A percentile compares a stretch with the other conserved stretches of the same genome.
Conservation (phyloP, 2,329 filamentous ascomycete species). For the Periconia sp. region DNA sequence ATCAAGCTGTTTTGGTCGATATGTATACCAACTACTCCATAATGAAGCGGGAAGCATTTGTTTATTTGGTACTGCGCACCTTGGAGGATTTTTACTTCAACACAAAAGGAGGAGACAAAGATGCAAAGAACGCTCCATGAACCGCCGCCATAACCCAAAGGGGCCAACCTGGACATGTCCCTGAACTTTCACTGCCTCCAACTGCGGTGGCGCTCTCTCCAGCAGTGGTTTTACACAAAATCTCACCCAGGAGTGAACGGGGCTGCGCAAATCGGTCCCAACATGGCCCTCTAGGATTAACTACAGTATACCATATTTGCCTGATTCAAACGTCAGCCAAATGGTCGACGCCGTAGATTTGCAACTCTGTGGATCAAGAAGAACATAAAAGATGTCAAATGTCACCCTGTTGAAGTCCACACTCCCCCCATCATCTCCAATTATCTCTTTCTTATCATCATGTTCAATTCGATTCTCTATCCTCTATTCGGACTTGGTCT, state of each 20-base stretch:
- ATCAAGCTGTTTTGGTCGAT: neutral
- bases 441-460: neutral
- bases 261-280: neutral
- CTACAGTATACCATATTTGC: neutral
- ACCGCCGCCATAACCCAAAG: neutral
- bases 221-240: neutral
- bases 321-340: neutral
- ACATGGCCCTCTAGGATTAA: neutral
- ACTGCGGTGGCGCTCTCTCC: neutral
- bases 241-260: neutral
- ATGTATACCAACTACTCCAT: neutral
- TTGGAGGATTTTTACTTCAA: neutral
- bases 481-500: neutral
- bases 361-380: neutral
- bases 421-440: neutral
- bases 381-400: neutral
- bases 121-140: neutral
- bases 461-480: neutral
- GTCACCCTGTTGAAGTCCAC: neutral
- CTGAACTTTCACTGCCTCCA: neutral
- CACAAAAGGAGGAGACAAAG: neutral
- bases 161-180: neutral
- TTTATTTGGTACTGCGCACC: neutral
- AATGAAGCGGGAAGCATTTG: neutral
- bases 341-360: neutral